A percentile compares a stretch with the other conserved stretches of the same genome.
phyloP scores from a whole-genome alignment of 495 filamentous ascomycete species.

The Trichodelitschia bisporula region DNA sequence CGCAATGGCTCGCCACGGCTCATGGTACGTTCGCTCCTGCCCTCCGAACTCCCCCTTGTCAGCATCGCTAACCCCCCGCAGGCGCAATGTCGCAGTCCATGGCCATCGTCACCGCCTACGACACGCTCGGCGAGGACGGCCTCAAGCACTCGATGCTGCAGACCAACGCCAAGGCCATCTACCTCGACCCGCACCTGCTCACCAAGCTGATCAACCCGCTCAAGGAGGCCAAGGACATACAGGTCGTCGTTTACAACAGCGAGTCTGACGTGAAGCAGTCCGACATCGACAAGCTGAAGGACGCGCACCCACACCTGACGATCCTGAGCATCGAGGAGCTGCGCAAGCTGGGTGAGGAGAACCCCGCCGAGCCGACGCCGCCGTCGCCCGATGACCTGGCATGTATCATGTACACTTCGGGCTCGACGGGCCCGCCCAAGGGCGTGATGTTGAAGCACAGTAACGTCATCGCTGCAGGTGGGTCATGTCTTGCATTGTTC shows the following conservation, averaged over 20 bases:
- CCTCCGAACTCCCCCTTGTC: not conserved
- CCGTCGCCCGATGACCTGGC: slow-evolving; percentile 69
- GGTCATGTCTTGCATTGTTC: slow-evolving; percentile 23
- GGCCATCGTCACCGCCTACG: slow-evolving; percentile 90
- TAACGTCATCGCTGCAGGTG: slow-evolving; percentile 71
- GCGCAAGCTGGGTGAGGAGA: slow-evolving; percentile 56
- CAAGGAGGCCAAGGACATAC: slow-evolving; percentile 51
- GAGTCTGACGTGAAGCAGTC: slow-evolving; percentile 48
- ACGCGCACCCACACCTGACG: slow-evolving; percentile 38
- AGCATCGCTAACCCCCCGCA: no score
- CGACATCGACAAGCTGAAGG: slow-evolving; percentile 59
- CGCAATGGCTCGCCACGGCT: slow-evolving; percentile 16
- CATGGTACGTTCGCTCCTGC: slow-evolving; percentile 14
- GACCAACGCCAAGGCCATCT: slow-evolving; percentile 68
- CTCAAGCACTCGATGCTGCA: slow-evolving; percentile 77
- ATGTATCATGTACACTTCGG: slow-evolving; percentile 99
- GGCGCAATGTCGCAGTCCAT: slow-evolving; percentile 57
- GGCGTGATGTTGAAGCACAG: slow-evolving; percentile 79
- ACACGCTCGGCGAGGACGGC: slow-evolving; percentile 86
- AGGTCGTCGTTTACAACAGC: slow-evolving; percentile 75
- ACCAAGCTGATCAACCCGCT: slow-evolving; percentile 63
- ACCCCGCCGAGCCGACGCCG: slow-evolving; percentile 56
- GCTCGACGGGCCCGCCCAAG: slow-evolving; percentile 91
- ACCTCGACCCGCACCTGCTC: slow-evolving; percentile 68
- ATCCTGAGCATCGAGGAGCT: slow-evolving; percentile 73